A percentile compares a stretch with the other conserved stretches of the same genome.
phyloP scores from a whole-genome alignment of 1,284 basidiomycete species.

The Leccinum colubrinum region DNA sequence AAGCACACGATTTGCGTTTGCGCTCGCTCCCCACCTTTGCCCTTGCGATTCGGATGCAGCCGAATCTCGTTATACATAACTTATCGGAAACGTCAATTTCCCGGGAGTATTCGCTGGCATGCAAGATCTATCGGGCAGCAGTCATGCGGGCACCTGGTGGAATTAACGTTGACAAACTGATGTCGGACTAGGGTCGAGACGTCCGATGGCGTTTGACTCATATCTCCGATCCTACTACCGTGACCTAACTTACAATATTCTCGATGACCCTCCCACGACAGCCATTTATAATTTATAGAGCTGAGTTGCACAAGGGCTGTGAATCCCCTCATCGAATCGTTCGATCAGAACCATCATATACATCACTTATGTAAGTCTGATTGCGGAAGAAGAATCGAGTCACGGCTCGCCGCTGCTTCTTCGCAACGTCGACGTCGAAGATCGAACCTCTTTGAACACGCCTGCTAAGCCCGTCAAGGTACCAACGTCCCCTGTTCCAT shows the following conservation, averaged over 20 bases:
- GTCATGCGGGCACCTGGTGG: neutral
- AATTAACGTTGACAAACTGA: neutral
- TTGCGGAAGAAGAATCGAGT: neutral
- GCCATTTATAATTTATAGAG: neutral
- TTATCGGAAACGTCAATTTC: neutral
- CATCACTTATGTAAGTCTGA: neutral
- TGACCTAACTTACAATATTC: neutral
- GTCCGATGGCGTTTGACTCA: neutral
- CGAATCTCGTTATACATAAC: neutral
- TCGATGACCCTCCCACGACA: neutral
- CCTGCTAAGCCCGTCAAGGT: neutral
- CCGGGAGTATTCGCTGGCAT: neutral
- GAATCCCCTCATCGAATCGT: neutral
- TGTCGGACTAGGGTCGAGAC: neutral
- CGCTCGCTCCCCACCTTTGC: neutral
- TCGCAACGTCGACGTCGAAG: neutral
- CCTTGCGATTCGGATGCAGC: neutral
- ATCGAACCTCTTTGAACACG: neutral
- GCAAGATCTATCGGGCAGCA: neutral
- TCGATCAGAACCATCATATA: neutral
- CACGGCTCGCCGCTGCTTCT: neutral
- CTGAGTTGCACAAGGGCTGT: neutral
- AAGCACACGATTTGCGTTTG: constrained; percentile 27
- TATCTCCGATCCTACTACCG: neutral
- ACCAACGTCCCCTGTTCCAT: neutral